Percentiles rank a stretch among this genome's conserved stretches.
Evolutionary conservation across 306 rosid genomes (phyloP).

Genomic region (Ziziphus jujuba): DNA sequence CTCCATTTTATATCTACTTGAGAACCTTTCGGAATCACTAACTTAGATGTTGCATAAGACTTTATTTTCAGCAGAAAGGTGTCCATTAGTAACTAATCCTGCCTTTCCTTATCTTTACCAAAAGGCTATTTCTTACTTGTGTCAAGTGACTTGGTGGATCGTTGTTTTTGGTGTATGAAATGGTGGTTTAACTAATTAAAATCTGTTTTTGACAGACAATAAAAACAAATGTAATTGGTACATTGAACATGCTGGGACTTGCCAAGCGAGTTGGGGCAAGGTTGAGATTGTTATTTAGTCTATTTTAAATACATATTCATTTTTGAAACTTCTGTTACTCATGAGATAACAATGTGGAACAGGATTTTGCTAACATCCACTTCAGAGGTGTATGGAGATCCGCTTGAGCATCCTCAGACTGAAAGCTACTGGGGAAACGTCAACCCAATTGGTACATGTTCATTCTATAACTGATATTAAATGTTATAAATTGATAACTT

Average conservation of each 20-base stretch:
- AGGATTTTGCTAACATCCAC: constrained; percentile 99
- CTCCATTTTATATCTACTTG: not conserved
- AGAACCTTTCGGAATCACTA: not conserved
- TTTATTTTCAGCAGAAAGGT: not conserved
- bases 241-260: constrained; percentile 97
- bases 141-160: not conserved
- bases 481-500: not conserved
- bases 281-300: constrained; percentile 31
- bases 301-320: not conserved
- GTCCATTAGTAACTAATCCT: not conserved
- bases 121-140: not conserved
- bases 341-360: constrained; percentile 30
- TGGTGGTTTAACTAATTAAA: constrained; percentile 12
- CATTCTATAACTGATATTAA: constrained; percentile 5
- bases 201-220: constrained; percentile 62
- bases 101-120: not conserved
- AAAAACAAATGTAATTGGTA: constrained; percentile 97
- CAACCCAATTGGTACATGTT: constrained; percentile 80
- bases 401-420: constrained; percentile 90
- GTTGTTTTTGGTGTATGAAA: not conserved
- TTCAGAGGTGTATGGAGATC: constrained; percentile 98
- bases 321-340: constrained; percentile 23
- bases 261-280: constrained; percentile 99
- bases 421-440: constrained; percentile 99
- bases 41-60: not conserved